Base-by-base conservation (phyloP, 106 monocot genomes). In the Phalaenopsis equestris region DNA sequence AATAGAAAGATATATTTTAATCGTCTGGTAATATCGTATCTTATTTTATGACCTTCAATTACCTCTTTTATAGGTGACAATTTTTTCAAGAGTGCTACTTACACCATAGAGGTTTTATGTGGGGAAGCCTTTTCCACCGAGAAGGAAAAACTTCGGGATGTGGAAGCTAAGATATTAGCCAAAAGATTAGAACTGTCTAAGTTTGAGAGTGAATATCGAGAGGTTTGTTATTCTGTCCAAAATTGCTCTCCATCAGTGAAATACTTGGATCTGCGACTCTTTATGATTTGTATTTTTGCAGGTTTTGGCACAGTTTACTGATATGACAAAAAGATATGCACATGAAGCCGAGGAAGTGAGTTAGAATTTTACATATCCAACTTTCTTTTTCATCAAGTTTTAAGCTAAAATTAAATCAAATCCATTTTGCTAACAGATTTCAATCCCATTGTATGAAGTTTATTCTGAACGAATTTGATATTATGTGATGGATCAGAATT, bases 181-280 rank as follows among this genome's bases (percentile, higher is more conserved):
- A 99, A 99, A 83, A 82, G 99, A 74, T 86, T 78, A 30, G 95
- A 99, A 70, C 79, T 99, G n/a, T 99, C 93, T 2, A 99, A 95
- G 81, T 99, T 99, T 80, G 99, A 99, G 79, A 83, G 83, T 8
- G 99, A 95, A 74, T 99, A 99, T 75, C 88, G 92, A 84, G 93
- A 95, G 87, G 99, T 98, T 76, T 76, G 43, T 45, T 74, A 45
- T 42, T 45, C 70, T 70, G 70, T 70, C 43, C 42, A 74, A 42
- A 6, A 18, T 43, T 42, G 19, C 74, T 74, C 70, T 70, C 43
- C 12, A 43, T 74, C 43, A 45, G 19, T 14, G 74, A 7, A 43
- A 17, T 74, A 18, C 43, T 43, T 43, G 74, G 18, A 70, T 67
- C 16, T 42, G 21, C 21, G 23, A 15, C 56, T 76, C 14, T 52